Percentiles rank a stretch among this genome's conserved stretches.
Conservation (phyloP, 2,329 filamentous ascomycete genomes). For the Penicillium sp. region DNA sequence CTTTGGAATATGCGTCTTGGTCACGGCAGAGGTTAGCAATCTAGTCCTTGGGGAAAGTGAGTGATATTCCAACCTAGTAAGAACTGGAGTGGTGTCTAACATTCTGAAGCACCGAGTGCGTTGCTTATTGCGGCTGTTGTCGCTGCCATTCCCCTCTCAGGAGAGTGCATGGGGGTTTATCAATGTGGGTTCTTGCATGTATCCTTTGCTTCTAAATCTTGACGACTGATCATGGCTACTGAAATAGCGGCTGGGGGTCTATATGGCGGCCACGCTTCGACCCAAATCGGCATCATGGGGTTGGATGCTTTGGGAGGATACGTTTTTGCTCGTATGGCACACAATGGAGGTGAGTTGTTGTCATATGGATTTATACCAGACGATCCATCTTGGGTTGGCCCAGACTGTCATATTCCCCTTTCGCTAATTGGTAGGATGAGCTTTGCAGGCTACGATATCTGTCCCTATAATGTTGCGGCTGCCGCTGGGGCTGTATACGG, state of each 20-base stretch:
- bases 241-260: constrained; percentile 12
- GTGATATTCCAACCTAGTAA: background rate
- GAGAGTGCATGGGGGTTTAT: constrained; percentile 18
- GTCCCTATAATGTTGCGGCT: constrained; percentile 17
- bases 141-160: constrained; percentile 15
- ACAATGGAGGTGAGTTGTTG: constrained; percentile 10
- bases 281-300: constrained; percentile 12
- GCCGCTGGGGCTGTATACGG: constrained; percentile 19
- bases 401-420: background rate
- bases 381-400: background rate
- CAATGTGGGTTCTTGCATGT: constrained; percentile 4
- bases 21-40: constrained; percentile 17
- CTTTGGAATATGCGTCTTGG: constrained; percentile 16
- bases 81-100: too few relatives aligned
- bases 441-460: constrained; percentile 13
- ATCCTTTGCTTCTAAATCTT: background rate
- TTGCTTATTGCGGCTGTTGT: constrained; percentile 18
- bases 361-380: background rate
- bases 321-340: constrained; percentile 21
- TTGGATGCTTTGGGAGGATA: constrained; percentile 18
- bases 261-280: constrained; percentile 5
- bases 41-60: constrained; percentile 16
- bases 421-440: background rate
- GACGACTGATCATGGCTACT: background rate
- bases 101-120: constrained; percentile 10